Conservation (phyloP, 129 eudicot genomes). For the Helichrysum umbraculigerum region DNA sequence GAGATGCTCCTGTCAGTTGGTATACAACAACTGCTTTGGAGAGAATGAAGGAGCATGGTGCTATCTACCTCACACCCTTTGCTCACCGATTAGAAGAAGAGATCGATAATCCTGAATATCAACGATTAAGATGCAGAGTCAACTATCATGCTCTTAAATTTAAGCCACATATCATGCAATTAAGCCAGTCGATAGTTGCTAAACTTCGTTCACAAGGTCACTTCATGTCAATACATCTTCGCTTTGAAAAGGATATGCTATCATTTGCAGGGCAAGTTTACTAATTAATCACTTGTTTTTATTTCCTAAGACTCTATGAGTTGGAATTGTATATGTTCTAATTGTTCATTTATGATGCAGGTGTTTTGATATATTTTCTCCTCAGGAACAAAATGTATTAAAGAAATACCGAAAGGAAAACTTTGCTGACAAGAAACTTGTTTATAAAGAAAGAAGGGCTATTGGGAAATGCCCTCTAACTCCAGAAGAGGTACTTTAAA, state of each 20-base stretch:
- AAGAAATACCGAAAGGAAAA: slow-evolving; percentile 68
- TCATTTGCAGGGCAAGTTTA: slow-evolving; percentile 89
- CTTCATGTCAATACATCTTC: slow-evolving; percentile 97
- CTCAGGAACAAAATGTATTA: slow-evolving; percentile 68
- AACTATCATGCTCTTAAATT: slow-evolving; percentile 94
- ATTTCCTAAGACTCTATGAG: background rate
- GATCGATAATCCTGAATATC: slow-evolving; percentile 85
- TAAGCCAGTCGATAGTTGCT: slow-evolving; percentile 77
- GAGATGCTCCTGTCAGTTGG: slow-evolving; percentile 94
- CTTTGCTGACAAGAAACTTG: slow-evolving; percentile 79
- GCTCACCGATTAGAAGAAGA: slow-evolving; percentile 94
- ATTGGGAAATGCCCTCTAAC: slow-evolving; percentile 97
- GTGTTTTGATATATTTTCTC: slow-evolving; percentile 87
- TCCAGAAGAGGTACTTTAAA: slow-evolving; percentile 83
- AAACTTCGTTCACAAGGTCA: slow-evolving; percentile 86
- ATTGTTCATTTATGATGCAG: slow-evolving; percentile 43
- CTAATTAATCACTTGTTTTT: background rate
- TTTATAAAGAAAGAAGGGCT: slow-evolving; percentile 75
- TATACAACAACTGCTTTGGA: slow-evolving; percentile 70
- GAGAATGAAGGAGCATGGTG: slow-evolving; percentile 94
- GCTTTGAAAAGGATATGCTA: slow-evolving; percentile 97
- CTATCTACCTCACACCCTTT: slow-evolving; percentile 89
- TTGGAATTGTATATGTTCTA: slow-evolving; percentile 12
- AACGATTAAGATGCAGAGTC: slow-evolving; percentile 93
- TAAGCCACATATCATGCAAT: slow-evolving; percentile 86